These are phyloP conservation scores for Litchi chinensis DNA, from an alignment of 345 rosid species.

Conservation along the genomic window DNA sequence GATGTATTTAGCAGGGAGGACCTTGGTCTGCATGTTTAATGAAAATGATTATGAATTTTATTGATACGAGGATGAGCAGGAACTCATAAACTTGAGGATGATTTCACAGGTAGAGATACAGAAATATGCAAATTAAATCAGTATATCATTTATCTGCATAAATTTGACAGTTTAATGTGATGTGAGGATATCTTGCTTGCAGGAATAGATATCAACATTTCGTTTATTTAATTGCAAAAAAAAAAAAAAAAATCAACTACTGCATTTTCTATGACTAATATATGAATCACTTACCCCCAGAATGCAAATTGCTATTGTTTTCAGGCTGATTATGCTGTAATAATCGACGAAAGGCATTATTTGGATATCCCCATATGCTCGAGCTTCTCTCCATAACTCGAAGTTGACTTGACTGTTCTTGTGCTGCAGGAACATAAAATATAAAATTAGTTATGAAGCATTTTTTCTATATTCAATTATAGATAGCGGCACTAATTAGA, in stretches of 20 bases:
- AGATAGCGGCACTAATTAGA: neutral
- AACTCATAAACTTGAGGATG: neutral
- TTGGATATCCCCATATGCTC: slow-evolving; percentile 80
- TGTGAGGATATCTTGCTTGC: neutral
- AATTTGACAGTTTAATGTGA: neutral
- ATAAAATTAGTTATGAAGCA: slow-evolving; percentile 10
- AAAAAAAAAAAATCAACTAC: neutral
- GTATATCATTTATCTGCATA: neutral
- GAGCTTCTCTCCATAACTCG: slow-evolving; percentile 92
- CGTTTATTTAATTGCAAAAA: neutral
- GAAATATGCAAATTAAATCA: neutral
- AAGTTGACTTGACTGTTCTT: slow-evolving; percentile 65
- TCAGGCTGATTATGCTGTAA: slow-evolving; percentile 77
- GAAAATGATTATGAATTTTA: neutral
- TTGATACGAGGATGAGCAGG: neutral
- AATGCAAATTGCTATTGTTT: slow-evolving; percentile 81
- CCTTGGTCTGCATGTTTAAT: slow-evolving; percentile 60
- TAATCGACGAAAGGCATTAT: slow-evolving; percentile 94
- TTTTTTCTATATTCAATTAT: neutral
- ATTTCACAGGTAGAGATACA: neutral
- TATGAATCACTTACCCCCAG: slow-evolving; percentile 61
- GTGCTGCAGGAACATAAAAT: slow-evolving; percentile 50
- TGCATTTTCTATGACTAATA: neutral
- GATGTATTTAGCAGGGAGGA: slow-evolving; percentile 76
- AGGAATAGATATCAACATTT: neutral